Percentiles rank a stretch among this genome's conserved stretches.
Evolutionary conservation across 1,284 basidiomycete species (phyloP).

Genomic region (Boletus sp.): DNA sequence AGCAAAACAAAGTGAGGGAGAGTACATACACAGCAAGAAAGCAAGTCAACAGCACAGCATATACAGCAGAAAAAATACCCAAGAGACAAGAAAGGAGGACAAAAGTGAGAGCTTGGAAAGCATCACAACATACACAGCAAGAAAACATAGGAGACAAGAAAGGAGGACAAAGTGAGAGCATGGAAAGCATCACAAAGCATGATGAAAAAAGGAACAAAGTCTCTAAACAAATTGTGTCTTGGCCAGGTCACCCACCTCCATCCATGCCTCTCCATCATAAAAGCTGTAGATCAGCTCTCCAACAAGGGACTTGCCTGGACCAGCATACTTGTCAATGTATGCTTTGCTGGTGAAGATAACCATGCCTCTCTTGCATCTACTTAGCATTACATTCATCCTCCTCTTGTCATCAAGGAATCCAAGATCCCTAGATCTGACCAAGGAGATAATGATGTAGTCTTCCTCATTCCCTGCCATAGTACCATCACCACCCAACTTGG

Average conservation of each 20-base stretch:
- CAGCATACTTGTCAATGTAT: slow-evolving; percentile 50
- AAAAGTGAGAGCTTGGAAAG: not conserved
- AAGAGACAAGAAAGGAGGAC: not conserved
- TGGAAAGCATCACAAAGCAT: slow-evolving; percentile 3
- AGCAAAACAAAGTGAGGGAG: too few relatives aligned
- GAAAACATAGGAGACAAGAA: too few relatives aligned
- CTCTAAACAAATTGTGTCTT: slow-evolving; percentile 17
- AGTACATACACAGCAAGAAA: slow-evolving; percentile 18
- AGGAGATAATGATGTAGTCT: slow-evolving; percentile 56
- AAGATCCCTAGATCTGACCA: slow-evolving; percentile 54
- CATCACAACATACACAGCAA: not conserved
- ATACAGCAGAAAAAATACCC: not conserved
- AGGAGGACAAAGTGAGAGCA: too few relatives aligned
- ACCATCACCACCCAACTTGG: slow-evolving; percentile 4
- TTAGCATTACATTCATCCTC: slow-evolving; percentile 67
- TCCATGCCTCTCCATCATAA: slow-evolving; percentile 28
- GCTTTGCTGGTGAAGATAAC: slow-evolving; percentile 54
- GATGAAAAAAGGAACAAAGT: not conserved
- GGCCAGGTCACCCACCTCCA: slow-evolving; percentile 25
- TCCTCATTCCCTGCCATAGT: slow-evolving; percentile 52
- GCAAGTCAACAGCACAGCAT: slow-evolving; percentile 12
- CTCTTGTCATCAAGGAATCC: slow-evolving; percentile 57
- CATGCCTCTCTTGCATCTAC: slow-evolving; percentile 66
- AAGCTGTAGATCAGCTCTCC: slow-evolving; percentile 21
- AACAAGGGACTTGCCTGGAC: slow-evolving; percentile 34